Percentiles rank a stretch among this genome's conserved stretches.
Evolutionary conservation across 2,329 filamentous ascomycete genomes (phyloP).

Genomic region (Fusarium mangiferae): DNA sequence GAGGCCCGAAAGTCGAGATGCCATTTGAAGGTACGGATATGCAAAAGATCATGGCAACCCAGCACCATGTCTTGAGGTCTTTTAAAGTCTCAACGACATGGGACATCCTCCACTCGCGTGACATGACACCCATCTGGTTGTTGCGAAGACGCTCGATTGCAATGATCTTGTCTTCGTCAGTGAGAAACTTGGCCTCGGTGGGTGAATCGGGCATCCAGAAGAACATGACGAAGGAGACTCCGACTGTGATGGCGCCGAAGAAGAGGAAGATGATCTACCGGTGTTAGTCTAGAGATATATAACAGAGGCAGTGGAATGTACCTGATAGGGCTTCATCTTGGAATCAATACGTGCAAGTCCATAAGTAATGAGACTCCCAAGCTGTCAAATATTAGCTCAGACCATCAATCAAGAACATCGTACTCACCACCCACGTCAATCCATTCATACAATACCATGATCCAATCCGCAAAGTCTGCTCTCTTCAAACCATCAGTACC

Average conservation of each 20-base stretch:
- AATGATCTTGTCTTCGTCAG: slow-evolving; percentile 61
- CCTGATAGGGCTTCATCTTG: slow-evolving; percentile 58
- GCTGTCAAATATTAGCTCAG: slow-evolving; percentile 38
- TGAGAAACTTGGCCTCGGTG: slow-evolving; percentile 62
- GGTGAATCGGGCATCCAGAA: slow-evolving; percentile 61
- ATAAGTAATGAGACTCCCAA: slow-evolving; percentile 66
- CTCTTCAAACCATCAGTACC: slow-evolving; percentile 45
- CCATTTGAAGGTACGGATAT: slow-evolving; percentile 69
- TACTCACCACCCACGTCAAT: slow-evolving; percentile 61
- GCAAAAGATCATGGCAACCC: slow-evolving; percentile 64
- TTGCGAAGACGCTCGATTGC: slow-evolving; percentile 64
- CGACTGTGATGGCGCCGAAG: slow-evolving; percentile 62
- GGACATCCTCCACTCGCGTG: slow-evolving; percentile 61
- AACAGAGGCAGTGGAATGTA: slow-evolving; percentile 10
- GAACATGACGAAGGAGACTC: slow-evolving; percentile 57
- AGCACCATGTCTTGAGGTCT: slow-evolving; percentile 70
- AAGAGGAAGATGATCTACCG: slow-evolving; percentile 62
- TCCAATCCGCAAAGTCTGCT: slow-evolving; percentile 67
- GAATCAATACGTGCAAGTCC: slow-evolving; percentile 68
- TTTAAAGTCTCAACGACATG: slow-evolving; percentile 64
- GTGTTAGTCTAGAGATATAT: neutral
- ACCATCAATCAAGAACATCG: too few relatives aligned
- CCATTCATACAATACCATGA: slow-evolving; percentile 72
- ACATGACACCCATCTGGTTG: slow-evolving; percentile 66
- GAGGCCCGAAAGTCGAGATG: slow-evolving; percentile 66